Percentiles rank a stretch among this genome's conserved stretches.
phyloP scores from a whole-genome alignment of 2,329 filamentous ascomycete genomes.

The Cordyceps cateniannulata region DNA sequence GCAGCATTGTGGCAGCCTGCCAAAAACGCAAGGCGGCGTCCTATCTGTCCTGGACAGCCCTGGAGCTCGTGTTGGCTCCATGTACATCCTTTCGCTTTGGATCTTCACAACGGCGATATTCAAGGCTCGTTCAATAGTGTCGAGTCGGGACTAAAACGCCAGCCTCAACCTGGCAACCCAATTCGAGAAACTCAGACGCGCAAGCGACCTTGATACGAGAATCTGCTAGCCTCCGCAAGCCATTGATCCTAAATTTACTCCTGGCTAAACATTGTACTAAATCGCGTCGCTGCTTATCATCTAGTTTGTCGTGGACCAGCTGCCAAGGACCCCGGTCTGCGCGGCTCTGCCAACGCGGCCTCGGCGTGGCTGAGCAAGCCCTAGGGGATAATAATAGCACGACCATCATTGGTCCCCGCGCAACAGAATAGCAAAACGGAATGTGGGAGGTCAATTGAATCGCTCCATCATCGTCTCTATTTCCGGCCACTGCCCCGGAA shows the following conservation, averaged over 20 bases:
- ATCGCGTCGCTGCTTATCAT: not conserved
- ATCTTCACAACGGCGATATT: too few species aligned
- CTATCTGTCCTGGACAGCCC: not conserved
- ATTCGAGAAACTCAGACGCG: not conserved
- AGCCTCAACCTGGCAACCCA: not conserved
- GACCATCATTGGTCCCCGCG: not conserved
- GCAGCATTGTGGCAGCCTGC: too few species aligned
- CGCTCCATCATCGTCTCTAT: not conserved
- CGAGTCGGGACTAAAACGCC: not conserved
- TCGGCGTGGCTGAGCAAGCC: not conserved
- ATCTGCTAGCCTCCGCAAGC: not conserved
- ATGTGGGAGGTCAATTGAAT: not conserved
- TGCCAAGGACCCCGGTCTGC: not conserved
- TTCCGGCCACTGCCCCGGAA: not conserved
- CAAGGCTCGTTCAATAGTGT: not conserved
- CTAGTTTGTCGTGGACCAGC: not conserved
- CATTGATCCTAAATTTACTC: not conserved
- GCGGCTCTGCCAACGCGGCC: not conserved
- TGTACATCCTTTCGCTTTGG: not conserved
- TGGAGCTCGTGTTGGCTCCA: not conserved
- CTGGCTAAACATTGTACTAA: not conserved
- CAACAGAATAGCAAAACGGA: not conserved
- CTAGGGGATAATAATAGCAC: not conserved
- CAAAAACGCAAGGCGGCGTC: not conserved
- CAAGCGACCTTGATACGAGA: not conserved